Evolutionary conservation across 2,329 filamentous ascomycete species (phyloP), one percentile per base, ranked within the genome.

Genomic region (Thyridium curvatum): DNA sequence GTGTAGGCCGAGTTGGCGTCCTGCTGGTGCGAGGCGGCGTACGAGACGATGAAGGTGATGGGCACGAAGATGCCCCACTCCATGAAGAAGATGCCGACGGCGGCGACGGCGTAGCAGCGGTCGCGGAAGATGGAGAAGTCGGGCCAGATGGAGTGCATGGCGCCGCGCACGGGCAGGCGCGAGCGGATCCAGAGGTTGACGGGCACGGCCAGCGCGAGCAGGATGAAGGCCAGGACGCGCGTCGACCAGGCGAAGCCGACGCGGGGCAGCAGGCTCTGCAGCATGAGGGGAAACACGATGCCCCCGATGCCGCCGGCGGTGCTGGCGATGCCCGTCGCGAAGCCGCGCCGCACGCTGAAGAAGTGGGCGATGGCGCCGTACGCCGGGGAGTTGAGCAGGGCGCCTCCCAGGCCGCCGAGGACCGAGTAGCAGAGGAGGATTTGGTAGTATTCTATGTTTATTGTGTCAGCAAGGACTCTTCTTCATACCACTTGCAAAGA

Each of bases 311-410:
- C 81, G 14, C 80, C 80, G 0, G 86, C 84, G 0, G 83, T 82
- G 4, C 82, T 76, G n/a, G 86, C 86, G 32, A 94, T 68, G n/a
- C 88, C 88, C 1, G 84, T 91, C 8, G 87, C 86, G 32, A 85
- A 72, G 3, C 82, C 89, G 12, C 88, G 78, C 36, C 78, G 79
- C n/a, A 57, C 59, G 18, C 81, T 71, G 65, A 94, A 94, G 65
- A 79, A 94, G 55, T 94, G 87, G 0, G 83, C 83, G 30, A 91
- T 78, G 16, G 81, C 76, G 12, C 82, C 79, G 46, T 93, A 74
- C 0, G 84, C 77, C 0, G 87, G 86, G 0, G 84, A 88, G 58
- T 89, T 89, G 43, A 93, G 76, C 32, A 91, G 67, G 1, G 83
- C 84, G 2, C 82, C 83, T 12, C 84, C 84, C 1, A 85, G 51